These are phyloP conservation scores for Inga laurina DNA, from an alignment of 306 rosid species.

Conservation along the genomic window DNA sequence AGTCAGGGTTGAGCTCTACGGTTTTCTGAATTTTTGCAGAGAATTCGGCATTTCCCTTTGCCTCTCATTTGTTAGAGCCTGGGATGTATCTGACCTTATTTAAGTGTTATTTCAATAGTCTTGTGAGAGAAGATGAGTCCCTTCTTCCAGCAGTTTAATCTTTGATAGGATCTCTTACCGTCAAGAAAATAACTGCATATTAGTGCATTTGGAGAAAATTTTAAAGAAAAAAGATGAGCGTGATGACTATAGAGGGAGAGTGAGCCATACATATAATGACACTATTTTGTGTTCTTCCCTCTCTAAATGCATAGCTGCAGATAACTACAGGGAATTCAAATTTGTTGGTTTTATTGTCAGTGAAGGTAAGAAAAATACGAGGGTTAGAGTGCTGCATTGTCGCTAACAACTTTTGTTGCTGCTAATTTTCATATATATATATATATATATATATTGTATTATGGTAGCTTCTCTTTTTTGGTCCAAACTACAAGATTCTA, in stretches of 20 bases:
- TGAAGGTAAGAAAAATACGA: neutral
- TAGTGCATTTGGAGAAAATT: neutral
- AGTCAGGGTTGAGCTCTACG: slow-evolving; percentile 49
- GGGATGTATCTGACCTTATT: slow-evolving; percentile 21
- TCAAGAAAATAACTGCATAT: neutral
- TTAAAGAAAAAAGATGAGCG: neutral
- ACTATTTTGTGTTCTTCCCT: neutral
- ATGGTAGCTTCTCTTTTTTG: neutral
- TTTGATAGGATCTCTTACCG: neutral
- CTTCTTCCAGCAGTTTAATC: neutral
- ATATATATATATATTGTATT: neutral
- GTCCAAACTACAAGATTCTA: neutral
- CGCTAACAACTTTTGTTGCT: neutral
- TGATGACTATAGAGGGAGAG: neutral
- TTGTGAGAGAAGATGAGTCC: neutral
- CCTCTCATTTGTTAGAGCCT: slow-evolving; percentile 3
- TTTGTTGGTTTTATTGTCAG: neutral
- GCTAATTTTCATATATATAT: neutral
- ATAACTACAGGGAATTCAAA: neutral
- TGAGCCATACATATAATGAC: neutral
- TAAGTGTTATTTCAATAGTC: slow-evolving; percentile 13
- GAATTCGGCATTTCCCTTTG: slow-evolving; percentile 2
- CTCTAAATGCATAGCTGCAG: neutral
- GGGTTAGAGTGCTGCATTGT: neutral
- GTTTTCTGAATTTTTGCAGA: slow-evolving; percentile 5